Base-by-base conservation (phyloP, 495 filamentous ascomycete species). In the Podospora pseudoanserina region DNA sequence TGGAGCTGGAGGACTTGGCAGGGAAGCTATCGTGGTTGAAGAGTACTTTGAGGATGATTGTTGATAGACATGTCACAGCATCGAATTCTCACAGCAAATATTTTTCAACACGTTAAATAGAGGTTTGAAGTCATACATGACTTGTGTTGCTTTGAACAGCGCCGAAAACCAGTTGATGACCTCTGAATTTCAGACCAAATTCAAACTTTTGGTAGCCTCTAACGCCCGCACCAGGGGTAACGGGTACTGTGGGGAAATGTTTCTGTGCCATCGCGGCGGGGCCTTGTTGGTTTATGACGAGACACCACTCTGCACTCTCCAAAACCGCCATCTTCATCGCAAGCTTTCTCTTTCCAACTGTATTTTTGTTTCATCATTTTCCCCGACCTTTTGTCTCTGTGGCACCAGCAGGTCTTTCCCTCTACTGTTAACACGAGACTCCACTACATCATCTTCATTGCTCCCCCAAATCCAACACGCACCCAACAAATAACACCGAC, bases 291-390 rank as follows among this genome's bases (percentile, higher is more conserved):
- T 63, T 63, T 63, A 63, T 63, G 61, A 63, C 61, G 61, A 49
- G 32, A 49, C 61, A 15, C 32, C 9, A n/a, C 11, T n/a, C 13
- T 16, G 23, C 4, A 49, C 18, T 28, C 3, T 23, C 26, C 32
- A 32, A 32, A 49, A 6, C 9, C 6, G 9, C 39, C 39, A 49
- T 49, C 16, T 11, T 49, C 32, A 32, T 63, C 27, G 61, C 32
- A 32, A 19, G 28, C 20, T 34, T 5, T 32, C 23, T 32, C 30
- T 32, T 32, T 32, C 28, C n/a, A 5, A 44, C 32, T 63, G 3
- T 16, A 7, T 44, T 44, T 63, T 49, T 13, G 30, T 63, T 49
- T 63, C 27, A n/a, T 63, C 2, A 90, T 85, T 75, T 84, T 88
- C 60, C 3, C 30, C 3, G 30, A 6, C 30, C 7, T 32, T 32